These are phyloP conservation scores for Smallanthus sonchifolius DNA, from an alignment of 129 eudicot species.

Conservation along the genomic window DNA sequence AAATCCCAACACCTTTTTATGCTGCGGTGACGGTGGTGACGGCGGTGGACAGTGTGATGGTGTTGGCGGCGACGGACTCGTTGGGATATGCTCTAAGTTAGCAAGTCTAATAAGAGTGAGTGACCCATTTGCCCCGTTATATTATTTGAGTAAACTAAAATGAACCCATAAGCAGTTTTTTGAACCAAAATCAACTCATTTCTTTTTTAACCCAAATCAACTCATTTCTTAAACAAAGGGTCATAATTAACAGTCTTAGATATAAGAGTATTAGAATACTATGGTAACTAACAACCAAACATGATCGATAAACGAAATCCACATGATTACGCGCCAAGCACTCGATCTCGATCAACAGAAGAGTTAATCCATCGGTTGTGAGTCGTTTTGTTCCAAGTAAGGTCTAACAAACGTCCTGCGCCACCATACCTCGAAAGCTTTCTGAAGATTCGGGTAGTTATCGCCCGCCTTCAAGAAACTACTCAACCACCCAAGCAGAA, in stretches of 20 bases:
- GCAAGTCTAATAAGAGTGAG: too few species aligned
- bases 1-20: too few species aligned
- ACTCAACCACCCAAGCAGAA: slow-evolving; percentile 78
- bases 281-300: slow-evolving; percentile 17
- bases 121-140: too few species aligned
- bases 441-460: slow-evolving; percentile 89
- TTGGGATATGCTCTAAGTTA: too few species aligned
- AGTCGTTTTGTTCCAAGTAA: slow-evolving; percentile 40
- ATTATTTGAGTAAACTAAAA: too few species aligned
- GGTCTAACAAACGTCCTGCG: slow-evolving; percentile 90
- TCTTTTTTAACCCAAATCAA: background rate
- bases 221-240: too few species aligned
- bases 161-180: too few species aligned
- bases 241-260: background rate
- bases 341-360: background rate
- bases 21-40: too few species aligned
- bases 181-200: background rate
- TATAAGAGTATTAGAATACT: slow-evolving; percentile 11
- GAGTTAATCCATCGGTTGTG: slow-evolving; percentile 37
- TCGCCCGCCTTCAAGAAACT: slow-evolving; percentile 79
- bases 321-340: slow-evolving; percentile 15
- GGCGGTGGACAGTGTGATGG: too few species aligned
- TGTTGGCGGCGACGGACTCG: too few species aligned
- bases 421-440: slow-evolving; percentile 99
- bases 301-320: slow-evolving; percentile 24